These are phyloP conservation scores for Suillus americanus DNA, from an alignment of 768 basidiomycete genomes.

Conservation along the genomic window DNA sequence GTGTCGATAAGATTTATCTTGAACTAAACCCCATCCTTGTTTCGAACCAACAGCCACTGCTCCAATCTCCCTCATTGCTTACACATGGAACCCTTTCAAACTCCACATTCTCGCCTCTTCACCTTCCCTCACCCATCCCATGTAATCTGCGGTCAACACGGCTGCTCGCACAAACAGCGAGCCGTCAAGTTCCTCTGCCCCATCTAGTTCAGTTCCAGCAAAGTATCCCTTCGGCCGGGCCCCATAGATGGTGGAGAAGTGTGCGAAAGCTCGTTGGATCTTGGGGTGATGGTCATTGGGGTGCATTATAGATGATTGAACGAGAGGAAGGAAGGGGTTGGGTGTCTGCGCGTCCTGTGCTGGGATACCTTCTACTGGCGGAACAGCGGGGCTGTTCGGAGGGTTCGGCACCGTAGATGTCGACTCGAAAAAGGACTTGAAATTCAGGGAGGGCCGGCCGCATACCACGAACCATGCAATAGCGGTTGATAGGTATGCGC, in stretches of 20 bases:
- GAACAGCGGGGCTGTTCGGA: background rate
- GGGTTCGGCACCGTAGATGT: background rate
- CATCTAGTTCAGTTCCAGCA: conserved; percentile 29
- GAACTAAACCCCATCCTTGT: background rate
- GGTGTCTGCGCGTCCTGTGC: conserved; percentile 22
- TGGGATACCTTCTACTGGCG: background rate
- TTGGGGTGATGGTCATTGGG: conserved; percentile 36
- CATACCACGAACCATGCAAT: conserved; percentile 30
- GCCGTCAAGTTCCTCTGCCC: conserved; percentile 35
- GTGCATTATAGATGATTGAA: conserved; percentile 38
- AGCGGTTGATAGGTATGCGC: conserved; percentile 23
- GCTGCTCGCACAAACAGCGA: conserved; percentile 35
- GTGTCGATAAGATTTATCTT: background rate
- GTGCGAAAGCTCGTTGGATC: conserved; percentile 34
- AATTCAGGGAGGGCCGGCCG: conserved; percentile 30
- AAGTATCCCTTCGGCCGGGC: conserved; percentile 26
- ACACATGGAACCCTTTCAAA: conserved; percentile 26
- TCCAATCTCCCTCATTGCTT: background rate
- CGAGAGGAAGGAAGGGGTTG: conserved; percentile 41
- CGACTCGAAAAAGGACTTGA: conserved; percentile 29
- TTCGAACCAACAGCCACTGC: background rate
- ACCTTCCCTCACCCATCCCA: conserved; percentile 21
- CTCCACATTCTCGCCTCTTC: conserved; percentile 26
- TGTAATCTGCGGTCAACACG: conserved; percentile 28
- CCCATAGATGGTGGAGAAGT: conserved; percentile 33